These are phyloP conservation scores for Lactifluus piperatus DNA, from an alignment of 768 basidiomycete genomes.

Conservation along the genomic window DNA sequence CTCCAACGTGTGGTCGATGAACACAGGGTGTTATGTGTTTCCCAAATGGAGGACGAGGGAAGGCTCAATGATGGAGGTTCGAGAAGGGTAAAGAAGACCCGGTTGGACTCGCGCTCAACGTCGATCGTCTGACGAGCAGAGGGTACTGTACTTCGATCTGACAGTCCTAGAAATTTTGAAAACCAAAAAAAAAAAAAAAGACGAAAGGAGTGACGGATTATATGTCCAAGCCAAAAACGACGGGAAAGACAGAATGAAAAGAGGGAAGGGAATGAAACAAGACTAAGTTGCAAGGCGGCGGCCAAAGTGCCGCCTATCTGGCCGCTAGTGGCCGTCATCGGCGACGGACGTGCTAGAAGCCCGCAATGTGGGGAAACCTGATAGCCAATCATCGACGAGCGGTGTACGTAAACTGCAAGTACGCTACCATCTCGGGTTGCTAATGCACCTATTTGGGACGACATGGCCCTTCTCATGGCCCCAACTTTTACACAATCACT, in stretches of 20 bases:
- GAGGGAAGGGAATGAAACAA: not conserved
- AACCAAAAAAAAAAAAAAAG: not conserved
- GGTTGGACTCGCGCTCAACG: not conserved
- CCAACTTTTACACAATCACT: not conserved
- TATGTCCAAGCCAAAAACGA: not conserved
- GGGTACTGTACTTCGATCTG: not conserved
- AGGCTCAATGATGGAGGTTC: not conserved
- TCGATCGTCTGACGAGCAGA: not conserved
- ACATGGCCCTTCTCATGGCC: not conserved
- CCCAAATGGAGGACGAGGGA: slow-evolving; percentile 4
- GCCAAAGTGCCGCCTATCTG: not conserved
- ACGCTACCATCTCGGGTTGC: not conserved
- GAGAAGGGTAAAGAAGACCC: not conserved
- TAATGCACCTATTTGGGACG: not conserved
- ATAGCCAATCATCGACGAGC: slow-evolving; percentile 3
- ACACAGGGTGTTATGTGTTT: slow-evolving; percentile 1
- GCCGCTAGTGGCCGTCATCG: not conserved
- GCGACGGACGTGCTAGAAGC: not conserved
- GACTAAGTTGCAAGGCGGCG: not conserved
- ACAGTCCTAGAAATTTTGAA: not conserved
- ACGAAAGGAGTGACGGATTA: not conserved
- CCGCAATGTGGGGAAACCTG: not conserved
- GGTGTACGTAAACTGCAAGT: slow-evolving; percentile 11
- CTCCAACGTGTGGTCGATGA: not conserved
- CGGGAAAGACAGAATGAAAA: not conserved